A percentile compares a stretch with the other conserved stretches of the same genome.
Evolutionary conservation across 495 filamentous ascomycete genomes (phyloP).

Genomic region (Lichenothelia convexa): DNA sequence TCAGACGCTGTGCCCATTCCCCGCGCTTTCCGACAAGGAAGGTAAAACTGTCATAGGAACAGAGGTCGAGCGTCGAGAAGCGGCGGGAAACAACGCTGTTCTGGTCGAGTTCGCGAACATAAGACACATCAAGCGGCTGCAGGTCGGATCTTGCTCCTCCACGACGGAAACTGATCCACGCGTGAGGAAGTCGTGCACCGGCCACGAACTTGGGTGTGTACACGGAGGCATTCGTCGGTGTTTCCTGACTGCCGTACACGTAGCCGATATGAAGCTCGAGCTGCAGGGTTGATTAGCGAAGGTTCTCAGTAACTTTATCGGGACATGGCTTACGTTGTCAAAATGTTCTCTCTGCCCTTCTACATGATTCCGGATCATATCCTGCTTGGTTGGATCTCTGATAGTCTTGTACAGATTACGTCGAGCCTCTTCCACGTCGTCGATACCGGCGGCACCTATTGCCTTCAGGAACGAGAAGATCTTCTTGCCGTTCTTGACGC

Average conservation of each 20-base stretch:
- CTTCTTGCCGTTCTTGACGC: conserved; percentile 22
- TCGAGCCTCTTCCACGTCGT: conserved; percentile 10
- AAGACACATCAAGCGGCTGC: conserved; percentile 16
- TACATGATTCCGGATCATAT: conserved; percentile 13
- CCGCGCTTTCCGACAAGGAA: conserved; percentile 10
- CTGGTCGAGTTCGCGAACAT: conserved; percentile 13
- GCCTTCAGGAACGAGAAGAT: conserved; percentile 20
- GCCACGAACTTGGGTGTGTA: conserved; percentile 12
- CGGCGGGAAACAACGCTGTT: conserved; percentile 10
- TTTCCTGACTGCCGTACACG: conserved; percentile 16
- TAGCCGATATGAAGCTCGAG: conserved; percentile 23
- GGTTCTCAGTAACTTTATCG: background rate
- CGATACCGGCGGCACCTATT: conserved; percentile 15
- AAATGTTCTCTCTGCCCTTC: conserved; percentile 23
- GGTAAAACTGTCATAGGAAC: conserved; percentile 15
- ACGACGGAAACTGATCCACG: conserved; percentile 12
- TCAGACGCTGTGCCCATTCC: background rate
- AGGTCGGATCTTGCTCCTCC: background rate
- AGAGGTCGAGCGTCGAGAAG: conserved; percentile 21
- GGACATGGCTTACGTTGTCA: conserved; percentile 10
- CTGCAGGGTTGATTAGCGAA: conserved; percentile 1
- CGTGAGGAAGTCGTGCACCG: conserved; percentile 21
- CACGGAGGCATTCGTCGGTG: conserved; percentile 14
- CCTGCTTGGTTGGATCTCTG: conserved; percentile 10
- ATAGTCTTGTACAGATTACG: conserved; percentile 17